Evolutionary conservation across 2,329 filamentous ascomycete genomes (phyloP), one percentile per base, ranked within the genome.

Genomic region (Microsporum ferrugineum): DNA sequence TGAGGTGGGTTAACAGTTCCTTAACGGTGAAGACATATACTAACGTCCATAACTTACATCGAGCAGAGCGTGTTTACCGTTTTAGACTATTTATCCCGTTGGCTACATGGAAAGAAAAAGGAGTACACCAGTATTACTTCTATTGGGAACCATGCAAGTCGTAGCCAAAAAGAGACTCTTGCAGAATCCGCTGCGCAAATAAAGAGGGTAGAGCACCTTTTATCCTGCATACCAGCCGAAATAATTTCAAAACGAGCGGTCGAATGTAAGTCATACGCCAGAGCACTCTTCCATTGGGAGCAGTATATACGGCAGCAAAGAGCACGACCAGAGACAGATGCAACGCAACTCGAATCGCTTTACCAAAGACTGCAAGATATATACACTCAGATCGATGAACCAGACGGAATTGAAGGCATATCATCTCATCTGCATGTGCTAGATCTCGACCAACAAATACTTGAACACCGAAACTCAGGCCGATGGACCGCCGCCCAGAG

Each of bases 351-450:
- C 53, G 80, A 87, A 59, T 80, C 84, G 29, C 79, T 94, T 2
- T 82, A 95, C 63, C 84, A 90, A 66, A 84, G 86, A 63, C 78
- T 99, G 29, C 92, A 97, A 70, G 86, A 92, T 59, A 96, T 99
- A 17, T 99, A 99, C 73, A 89, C 90, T 0, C 88, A 96, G 67
- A 97, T 99, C 63, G 94, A 99, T 69, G 94, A 99, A 68, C 95
- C 94, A 0, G 94, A 99, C 72, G 91, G 92, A 0, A 86, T 99
- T 38, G 91, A 97, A 71, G 94, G 94, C 2, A 92, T 99, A 63
- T 95, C 92, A 1, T 85, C 90, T 23, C 88, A 94, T 71, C 78
- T 97, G 2, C 87, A 88, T 62, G 84, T 91, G 8, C 78, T 97
- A n/a, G 89, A 95, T 66, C 87, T 96, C 57, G 88, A 96, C 63